Evolutionary conservation across 768 basidiomycete species (phyloP).

Genomic region (Leccinum subgranulosum): DNA sequence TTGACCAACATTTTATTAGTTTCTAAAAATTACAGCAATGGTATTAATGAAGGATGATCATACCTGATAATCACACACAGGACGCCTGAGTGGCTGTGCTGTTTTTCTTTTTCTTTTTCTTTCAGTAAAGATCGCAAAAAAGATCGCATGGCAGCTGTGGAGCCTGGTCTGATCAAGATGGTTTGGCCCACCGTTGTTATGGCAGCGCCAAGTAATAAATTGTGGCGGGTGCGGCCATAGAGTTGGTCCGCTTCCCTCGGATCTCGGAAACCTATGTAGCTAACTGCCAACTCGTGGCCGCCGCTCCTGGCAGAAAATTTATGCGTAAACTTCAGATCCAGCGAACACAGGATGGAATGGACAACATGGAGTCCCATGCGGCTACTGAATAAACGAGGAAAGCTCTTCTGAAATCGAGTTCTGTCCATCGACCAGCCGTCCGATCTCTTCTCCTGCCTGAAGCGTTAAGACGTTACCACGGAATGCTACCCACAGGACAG

Average conservation of each 20-base stretch:
- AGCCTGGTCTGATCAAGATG: background rate
- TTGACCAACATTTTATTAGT: background rate
- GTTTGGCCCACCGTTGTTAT: background rate
- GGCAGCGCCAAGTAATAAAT: background rate
- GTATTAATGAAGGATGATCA: background rate
- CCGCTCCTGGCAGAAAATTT: background rate
- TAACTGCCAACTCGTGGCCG: background rate
- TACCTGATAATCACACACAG: background rate
- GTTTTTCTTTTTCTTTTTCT: too few relatives aligned
- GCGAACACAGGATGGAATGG: slow-evolving; percentile 5
- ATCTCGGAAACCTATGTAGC: background rate
- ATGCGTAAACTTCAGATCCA: background rate
- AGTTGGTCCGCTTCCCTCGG: background rate
- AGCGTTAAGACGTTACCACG: background rate
- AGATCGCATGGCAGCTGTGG: slow-evolving; percentile 1
- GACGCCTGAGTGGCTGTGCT: background rate
- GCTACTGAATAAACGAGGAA: slow-evolving; percentile 19
- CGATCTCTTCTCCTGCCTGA: slow-evolving; percentile 27
- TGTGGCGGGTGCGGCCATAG: background rate
- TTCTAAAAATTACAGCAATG: background rate
- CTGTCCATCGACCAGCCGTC: slow-evolving; percentile 28
- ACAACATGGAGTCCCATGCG: background rate
- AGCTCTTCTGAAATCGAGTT: slow-evolving; percentile 25
- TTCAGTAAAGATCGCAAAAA: background rate
- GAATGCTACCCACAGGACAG: slow-evolving; percentile 1